Conservation (phyloP, 352 stramenopile genomes). For the Globisporangium echinulatum region DNA sequence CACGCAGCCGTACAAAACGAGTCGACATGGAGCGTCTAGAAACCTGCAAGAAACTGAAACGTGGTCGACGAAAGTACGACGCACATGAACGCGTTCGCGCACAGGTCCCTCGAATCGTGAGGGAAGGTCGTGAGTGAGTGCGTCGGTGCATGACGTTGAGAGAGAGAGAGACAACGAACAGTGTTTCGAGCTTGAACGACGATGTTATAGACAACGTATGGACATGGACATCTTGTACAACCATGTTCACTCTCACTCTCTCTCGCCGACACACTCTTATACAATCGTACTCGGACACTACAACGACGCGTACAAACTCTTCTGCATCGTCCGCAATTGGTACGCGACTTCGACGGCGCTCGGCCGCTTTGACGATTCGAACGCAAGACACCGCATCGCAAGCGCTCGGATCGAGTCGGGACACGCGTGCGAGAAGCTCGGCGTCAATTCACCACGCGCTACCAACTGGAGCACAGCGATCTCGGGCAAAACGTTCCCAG, state of each 20-base stretch:
- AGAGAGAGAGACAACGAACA: not conserved
- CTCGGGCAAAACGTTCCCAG: conserved; percentile 26
- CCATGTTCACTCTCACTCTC: no score
- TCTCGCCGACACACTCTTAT: not conserved
- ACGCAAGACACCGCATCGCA: conserved; percentile 32
- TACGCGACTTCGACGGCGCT: conserved; percentile 33
- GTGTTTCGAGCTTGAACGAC: no score
- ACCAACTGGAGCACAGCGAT: conserved; percentile 48
- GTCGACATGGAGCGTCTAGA: no score
- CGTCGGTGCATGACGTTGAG: no score
- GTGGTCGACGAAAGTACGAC: no score
- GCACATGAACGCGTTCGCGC: no score
- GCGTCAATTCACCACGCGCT: conserved; percentile 27
- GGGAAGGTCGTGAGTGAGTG: no score
- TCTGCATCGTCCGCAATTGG: conserved; percentile 22
- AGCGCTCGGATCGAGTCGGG: conserved; percentile 28
- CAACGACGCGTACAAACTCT: not conserved
- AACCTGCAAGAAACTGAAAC: no score
- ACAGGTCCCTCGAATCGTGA: no score
- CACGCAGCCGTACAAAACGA: no score
- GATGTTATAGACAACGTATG: not conserved
- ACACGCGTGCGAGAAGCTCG: conserved; percentile 30
- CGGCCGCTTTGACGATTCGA: conserved; percentile 22
- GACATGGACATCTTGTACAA: not conserved
- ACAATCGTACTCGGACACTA: not conserved